These are phyloP conservation scores for Tricholoma hemisulphureum DNA, from an alignment of 768 basidiomycete genomes.

Conservation along the genomic window DNA sequence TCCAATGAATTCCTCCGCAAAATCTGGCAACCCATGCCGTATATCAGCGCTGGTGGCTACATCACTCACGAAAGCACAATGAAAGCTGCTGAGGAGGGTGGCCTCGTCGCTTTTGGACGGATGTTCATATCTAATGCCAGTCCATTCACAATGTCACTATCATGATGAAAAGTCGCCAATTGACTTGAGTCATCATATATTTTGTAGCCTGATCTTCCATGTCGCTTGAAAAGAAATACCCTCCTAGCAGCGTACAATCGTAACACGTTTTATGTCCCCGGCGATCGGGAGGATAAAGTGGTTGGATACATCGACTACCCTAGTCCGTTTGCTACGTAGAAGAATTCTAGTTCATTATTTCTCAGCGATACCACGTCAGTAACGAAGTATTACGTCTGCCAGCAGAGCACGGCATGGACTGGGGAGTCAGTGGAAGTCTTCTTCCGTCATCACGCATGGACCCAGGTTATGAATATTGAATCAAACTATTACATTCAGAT, in stretches of 20 bases:
- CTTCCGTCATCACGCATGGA: too few relatives aligned
- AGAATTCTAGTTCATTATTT: background rate
- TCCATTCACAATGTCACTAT: slow-evolving; percentile 6
- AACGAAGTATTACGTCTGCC: too few relatives aligned
- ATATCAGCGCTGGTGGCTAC: slow-evolving; percentile 38
- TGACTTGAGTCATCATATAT: background rate
- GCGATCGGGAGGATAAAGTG: slow-evolving; percentile 16
- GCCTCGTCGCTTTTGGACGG: slow-evolving; percentile 31
- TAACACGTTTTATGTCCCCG: slow-evolving; percentile 31
- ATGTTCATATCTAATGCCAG: slow-evolving; percentile 34
- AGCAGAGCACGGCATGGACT: too few relatives aligned
- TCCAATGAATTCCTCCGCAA: slow-evolving; percentile 10
- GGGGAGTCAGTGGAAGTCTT: too few relatives aligned
- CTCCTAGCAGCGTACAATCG: slow-evolving; percentile 28
- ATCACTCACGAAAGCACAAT: slow-evolving; percentile 29
- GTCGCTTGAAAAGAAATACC: slow-evolving; percentile 29
- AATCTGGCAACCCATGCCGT: slow-evolving; percentile 10
- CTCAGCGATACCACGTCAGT: background rate
- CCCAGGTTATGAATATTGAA: too few relatives aligned
- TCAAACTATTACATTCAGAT: too few relatives aligned
- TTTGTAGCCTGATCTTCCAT: slow-evolving; percentile 38
- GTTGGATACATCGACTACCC: slow-evolving; percentile 36
- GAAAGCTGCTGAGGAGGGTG: slow-evolving; percentile 28
- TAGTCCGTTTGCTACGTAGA: background rate
- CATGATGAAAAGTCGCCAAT: background rate